A percentile compares a stretch with the other conserved stretches of the same genome.
Conservation (phyloP, 1,284 basidiomycete genomes). For the Pseudozyma hubeiensis region DNA sequence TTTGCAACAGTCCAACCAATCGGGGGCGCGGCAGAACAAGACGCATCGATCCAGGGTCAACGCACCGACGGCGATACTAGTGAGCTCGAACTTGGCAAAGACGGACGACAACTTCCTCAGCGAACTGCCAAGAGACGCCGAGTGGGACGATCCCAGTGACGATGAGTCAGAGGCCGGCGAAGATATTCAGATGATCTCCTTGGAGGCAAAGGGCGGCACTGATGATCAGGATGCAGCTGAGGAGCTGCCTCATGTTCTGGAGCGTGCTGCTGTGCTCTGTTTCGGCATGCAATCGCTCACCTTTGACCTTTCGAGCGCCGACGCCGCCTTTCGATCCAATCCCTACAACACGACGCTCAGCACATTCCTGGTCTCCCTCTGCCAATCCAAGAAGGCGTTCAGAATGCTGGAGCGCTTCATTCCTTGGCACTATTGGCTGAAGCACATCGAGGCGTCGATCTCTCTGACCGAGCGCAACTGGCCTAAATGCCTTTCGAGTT, state of each 20-base stretch:
- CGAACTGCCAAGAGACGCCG: conserved; percentile 39
- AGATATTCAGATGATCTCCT: conserved; percentile 71
- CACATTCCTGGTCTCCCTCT: conserved; percentile 82
- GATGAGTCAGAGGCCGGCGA: conserved; percentile 65
- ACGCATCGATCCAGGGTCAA: conserved; percentile 70
- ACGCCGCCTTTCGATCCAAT: conserved; percentile 69
- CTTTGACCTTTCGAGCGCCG: conserved; percentile 69
- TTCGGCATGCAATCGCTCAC: conserved; percentile 82
- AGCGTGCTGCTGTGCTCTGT: conserved; percentile 80
- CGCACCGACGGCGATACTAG: conserved; percentile 46
- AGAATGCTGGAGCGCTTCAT: conserved; percentile 73
- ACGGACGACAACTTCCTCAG: conserved; percentile 40
- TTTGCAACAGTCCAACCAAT: conserved; percentile 26
- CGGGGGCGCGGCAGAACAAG: conserved; percentile 38
- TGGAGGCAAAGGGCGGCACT: conserved; percentile 39
- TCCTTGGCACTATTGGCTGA: conserved; percentile 82
- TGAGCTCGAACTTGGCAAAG: conserved; percentile 53
- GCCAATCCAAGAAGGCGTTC: conserved; percentile 51
- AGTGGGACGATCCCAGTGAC: conserved; percentile 44
- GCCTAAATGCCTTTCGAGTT: conserved; percentile 28
- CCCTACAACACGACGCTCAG: conserved; percentile 87
- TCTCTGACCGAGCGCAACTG: conserved; percentile 26
- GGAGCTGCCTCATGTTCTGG: conserved; percentile 75
- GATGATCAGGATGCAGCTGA: conserved; percentile 48
- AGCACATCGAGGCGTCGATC: conserved; percentile 12